Evolutionary conservation across 2,329 filamentous ascomycete genomes (phyloP), one percentile per base, ranked within the genome.

Genomic region (Ilyonectria destructans): DNA sequence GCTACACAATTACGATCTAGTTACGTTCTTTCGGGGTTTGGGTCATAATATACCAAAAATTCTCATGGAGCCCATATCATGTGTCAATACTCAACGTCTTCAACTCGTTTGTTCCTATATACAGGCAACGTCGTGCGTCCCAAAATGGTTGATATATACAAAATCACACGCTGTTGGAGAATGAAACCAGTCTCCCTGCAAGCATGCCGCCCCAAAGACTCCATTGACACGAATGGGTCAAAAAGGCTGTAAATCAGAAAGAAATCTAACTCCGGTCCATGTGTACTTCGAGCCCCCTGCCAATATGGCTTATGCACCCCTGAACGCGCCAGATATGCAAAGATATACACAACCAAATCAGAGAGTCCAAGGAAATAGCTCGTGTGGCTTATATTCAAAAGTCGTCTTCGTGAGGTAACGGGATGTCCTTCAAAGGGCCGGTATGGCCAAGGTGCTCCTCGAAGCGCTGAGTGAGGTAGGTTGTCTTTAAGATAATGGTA

Each of bases 301-400:
- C 74, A 68, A 62, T 60, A 62, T 69, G 69, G 71, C 72, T 64
- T 66, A 75, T 71, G 73, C 71, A 69, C 65, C 70, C 67, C 64
- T 68, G 55, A 70, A 73, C 73, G 69, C 75, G 74, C 75, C 74
- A 52, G 58, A 68, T 72, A 76, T 77, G 74, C 71, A 75, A 54
- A 55, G 65, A 75, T 73, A 45, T 74, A 72, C 69, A 67, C 54
- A 59, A 63, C 56, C 52, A 61, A 64, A 66, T 71, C 58, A 70
- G 64, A 73, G 49, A 62, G 43, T 46, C 21, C 33, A 29, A 59
- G 59, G 40, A 63, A 51, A 58, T 55, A 46, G 49, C 40, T 15
- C 10, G 15, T n/a, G 21, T 40, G 48, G 46, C 52, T 58, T 66
- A 43, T 51, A 66, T 52, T 46, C 17, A 26, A 48, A 43, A 46